Evolutionary conservation across 768 basidiomycete species (phyloP).

Genomic region (Trametes gibbosa): DNA sequence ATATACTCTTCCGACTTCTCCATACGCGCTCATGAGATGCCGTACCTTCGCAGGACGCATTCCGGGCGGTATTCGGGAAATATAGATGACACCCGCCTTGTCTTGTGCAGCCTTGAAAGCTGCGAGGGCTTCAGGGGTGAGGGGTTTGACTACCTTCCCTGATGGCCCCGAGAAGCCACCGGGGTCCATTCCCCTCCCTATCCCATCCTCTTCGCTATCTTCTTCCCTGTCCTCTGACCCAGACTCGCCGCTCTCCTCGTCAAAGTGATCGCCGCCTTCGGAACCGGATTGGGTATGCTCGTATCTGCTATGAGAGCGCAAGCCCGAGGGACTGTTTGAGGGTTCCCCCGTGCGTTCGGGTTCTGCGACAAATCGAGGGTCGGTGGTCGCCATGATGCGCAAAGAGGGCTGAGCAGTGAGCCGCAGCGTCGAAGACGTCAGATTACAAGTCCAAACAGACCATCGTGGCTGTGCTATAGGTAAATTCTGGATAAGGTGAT

Average conservation of each 20-base stretch:
- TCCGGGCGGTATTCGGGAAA: constrained; percentile 94
- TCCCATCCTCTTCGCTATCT: constrained; percentile 24
- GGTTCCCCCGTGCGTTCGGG: constrained; percentile 14
- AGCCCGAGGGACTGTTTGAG: constrained; percentile 1
- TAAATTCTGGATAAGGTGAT: too few relatives aligned
- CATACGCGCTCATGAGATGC: constrained; percentile 87
- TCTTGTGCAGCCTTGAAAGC: constrained; percentile 73
- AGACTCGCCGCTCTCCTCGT: constrained; percentile 12
- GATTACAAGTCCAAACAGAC: constrained; percentile 15
- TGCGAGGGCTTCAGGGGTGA: constrained; percentile 72
- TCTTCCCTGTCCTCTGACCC: constrained; percentile 29
- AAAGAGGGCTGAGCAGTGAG: background rate
- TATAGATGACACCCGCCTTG: constrained; percentile 85
- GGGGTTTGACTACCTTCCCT: constrained; percentile 64
- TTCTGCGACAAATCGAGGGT: constrained; percentile 25
- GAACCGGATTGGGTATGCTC: background rate
- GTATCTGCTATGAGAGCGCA: background rate
- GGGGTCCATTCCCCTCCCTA: constrained; percentile 52
- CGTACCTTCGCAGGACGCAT: constrained; percentile 97
- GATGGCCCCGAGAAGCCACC: constrained; percentile 57
- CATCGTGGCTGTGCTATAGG: background rate
- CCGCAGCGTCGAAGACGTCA: constrained; percentile 9
- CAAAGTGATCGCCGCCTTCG: background rate
- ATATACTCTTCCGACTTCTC: constrained; percentile 90
- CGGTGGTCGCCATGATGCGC: constrained; percentile 10